A percentile compares a stretch with the other conserved stretches of the same genome.
These are phyloP conservation scores for Ogataea pini DNA, from an alignment of 805 yeast species.

Conservation along the genomic window DNA sequence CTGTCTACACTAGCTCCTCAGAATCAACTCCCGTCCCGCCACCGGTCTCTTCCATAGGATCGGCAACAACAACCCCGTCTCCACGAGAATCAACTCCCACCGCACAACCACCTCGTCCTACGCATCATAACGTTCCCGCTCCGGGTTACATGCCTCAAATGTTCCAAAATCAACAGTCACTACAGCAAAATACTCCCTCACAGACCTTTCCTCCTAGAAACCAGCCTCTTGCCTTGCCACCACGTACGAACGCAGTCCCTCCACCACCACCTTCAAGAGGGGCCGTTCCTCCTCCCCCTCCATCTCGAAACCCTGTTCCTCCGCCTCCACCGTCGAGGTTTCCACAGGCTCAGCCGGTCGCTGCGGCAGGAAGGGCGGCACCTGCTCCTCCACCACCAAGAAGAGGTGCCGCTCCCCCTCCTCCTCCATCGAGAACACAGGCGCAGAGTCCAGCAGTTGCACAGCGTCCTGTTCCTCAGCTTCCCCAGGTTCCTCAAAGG, in stretches of 20 bases:
- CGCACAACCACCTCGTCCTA: constrained; percentile 6
- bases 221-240: constrained; percentile 29
- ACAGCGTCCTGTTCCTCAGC: constrained; percentile 12
- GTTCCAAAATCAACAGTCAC: constrained; percentile 8
- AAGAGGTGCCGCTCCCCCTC: constrained; percentile 44
- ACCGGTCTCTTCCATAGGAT: neutral
- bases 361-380: constrained; percentile 27
- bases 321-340: constrained; percentile 29
- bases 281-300: constrained; percentile 34
- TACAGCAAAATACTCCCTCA: constrained; percentile 10
- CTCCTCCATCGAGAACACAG: constrained; percentile 41
- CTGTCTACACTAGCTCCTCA: constrained; percentile 4
- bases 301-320: constrained; percentile 37
- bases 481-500: neutral
- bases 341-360: constrained; percentile 27
- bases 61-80: neutral
- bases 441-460: constrained; percentile 18
- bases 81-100: constrained; percentile 6
- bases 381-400: constrained; percentile 39
- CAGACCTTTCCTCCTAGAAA: constrained; percentile 10
- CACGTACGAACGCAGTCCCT: constrained; percentile 26
- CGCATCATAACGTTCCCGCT: constrained; percentile 33
- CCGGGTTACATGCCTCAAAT: constrained; percentile 17
- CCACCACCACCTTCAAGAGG: constrained; percentile 31
- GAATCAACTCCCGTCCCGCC: neutral